A percentile compares a stretch with the other conserved stretches of the same genome.
These are phyloP conservation scores for Magnaporthiopsis poae DNA, from an alignment of 2,329 filamentous ascomycete genomes.

Conservation along the genomic window DNA sequence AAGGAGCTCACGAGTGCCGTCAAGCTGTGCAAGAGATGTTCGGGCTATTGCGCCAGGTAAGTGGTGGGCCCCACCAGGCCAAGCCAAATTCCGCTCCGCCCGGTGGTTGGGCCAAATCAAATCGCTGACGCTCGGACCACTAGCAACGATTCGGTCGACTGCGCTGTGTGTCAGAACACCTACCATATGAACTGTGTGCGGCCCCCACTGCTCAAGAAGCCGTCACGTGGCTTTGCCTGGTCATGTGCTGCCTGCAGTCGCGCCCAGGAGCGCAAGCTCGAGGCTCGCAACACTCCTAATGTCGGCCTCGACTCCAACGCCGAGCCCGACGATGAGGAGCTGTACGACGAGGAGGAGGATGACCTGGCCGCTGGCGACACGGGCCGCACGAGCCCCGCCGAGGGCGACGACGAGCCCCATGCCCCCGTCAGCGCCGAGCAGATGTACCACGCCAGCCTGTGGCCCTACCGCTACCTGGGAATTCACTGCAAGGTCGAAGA, in stretches of 20 bases:
- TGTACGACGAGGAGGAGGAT: slow-evolving; percentile 63
- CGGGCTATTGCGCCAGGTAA: slow-evolving; percentile 81
- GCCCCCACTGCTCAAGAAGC: slow-evolving; percentile 86
- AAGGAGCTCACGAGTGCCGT: slow-evolving; percentile 94
- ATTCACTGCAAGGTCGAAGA: slow-evolving; percentile 94
- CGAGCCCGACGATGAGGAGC: slow-evolving; percentile 48
- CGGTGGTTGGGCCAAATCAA: slow-evolving; percentile 1
- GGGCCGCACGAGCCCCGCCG: slow-evolving; percentile 54
- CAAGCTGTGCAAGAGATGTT: slow-evolving; percentile 90
- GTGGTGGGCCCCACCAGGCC: slow-evolving; percentile 22
- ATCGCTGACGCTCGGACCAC: not conserved
- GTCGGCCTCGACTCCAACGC: slow-evolving; percentile 56
- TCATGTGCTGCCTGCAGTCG: slow-evolving; percentile 92
- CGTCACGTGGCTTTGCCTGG: slow-evolving; percentile 94
- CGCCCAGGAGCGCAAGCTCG: slow-evolving; percentile 85
- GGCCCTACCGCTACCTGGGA: slow-evolving; percentile 91
- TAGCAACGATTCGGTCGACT: slow-evolving; percentile 91
- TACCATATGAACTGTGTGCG: slow-evolving; percentile 98
- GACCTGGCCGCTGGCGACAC: slow-evolving; percentile 45
- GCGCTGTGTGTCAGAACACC: slow-evolving; percentile 84
- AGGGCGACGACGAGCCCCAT: slow-evolving; percentile 46
- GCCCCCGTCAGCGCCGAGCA: slow-evolving; percentile 68
- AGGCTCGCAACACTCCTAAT: slow-evolving; percentile 77
- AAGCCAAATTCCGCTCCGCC: slow-evolving; percentile 2
- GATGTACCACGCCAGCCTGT: slow-evolving; percentile 82